Evolutionary conservation across 139 green algal species (phyloP).

Genomic region (Axilococcus clingmanii): DNA sequence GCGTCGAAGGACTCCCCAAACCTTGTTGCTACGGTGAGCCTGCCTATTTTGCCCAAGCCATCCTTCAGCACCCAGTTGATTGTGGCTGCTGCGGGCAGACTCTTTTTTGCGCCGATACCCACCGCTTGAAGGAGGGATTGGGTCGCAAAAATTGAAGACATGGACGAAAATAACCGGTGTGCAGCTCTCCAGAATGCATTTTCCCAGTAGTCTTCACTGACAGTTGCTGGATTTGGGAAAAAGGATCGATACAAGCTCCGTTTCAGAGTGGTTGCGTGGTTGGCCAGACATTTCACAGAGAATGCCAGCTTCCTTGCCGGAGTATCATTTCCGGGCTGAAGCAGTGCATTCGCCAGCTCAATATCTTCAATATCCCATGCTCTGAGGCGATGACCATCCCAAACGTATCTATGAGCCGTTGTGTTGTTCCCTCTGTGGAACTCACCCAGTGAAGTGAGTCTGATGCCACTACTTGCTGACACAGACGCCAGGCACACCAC

Average conservation of each 20-base stretch:
- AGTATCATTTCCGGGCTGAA: not conserved
- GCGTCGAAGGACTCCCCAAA: conserved; percentile 75
- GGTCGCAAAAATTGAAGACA: conserved; percentile 65
- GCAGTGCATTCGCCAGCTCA: not conserved
- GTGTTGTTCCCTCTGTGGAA: no score
- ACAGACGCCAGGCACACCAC: no score
- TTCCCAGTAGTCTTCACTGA: conserved; percentile 76
- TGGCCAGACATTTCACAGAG: not conserved
- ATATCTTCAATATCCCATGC: not conserved
- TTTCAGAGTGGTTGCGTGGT: not conserved
- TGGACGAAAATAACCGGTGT: conserved; percentile 72
- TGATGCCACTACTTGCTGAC: no score
- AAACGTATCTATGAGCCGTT: conserved; percentile 3
- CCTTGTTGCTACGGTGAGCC: conserved; percentile 59
- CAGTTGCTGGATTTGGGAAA: conserved; percentile 11
- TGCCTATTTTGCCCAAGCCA: conserved; percentile 61
- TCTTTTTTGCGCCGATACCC: conserved; percentile 72
- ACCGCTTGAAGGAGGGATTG: conserved; percentile 81
- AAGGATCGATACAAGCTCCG: conserved; percentile 11
- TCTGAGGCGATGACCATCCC: conserved; percentile 2
- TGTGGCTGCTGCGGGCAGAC: conserved; percentile 60
- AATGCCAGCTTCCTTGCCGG: not conserved
- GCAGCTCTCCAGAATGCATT: conserved; percentile 65
- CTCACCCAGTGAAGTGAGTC: no score
- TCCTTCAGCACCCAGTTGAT: conserved; percentile 79